Base-by-base conservation (phyloP, 83 land plant species). In the Diphasiastrum complanatum region DNA sequence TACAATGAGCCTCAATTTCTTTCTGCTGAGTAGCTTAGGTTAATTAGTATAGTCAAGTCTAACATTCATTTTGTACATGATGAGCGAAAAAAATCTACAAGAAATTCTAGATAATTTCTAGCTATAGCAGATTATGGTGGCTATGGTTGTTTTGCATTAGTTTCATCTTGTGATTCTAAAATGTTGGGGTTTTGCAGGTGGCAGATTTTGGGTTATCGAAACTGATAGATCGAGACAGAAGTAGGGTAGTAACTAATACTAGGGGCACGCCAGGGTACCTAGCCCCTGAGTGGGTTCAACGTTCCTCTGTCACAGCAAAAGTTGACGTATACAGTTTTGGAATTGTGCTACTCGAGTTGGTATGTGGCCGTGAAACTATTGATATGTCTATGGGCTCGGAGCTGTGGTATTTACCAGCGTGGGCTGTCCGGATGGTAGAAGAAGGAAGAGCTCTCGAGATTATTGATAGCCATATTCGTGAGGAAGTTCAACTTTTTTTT, bases 211-310 rank as follows among this genome's bases (percentile, higher is more conserved):
- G 70, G 53, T 53, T 72, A 2, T 38, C 75, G 4, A 66, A 58
- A 59, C 43, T 66, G 6, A 49, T 65, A 36, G 55, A 40, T 23
- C 24, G 45, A 22, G 55, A 37, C 1, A 41, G 10, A 6, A 66
- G 56, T 55, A 11, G 31, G 24, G 43, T 51, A 2, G 40, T 58
- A 31, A 70, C 68, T 4, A 45, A 45, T 4, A 31, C 57, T 11
- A 35, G 75, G 22, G 75, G 75, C 11, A 72, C 70, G 3, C 64
- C 54, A 5, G 75, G 75, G 16, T 72, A 72, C 53, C 35, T 65
- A 19, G 75, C 75, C 1, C 70, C 75, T 14, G 75, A 70, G 48
- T 70, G 73, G 73, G 18, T 70, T 26, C 11, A 23, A 4, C 53
- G 18, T 2, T 25, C 8, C 5, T 49, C 51, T 30, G 24, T 70